Conservation (phyloP, 2,329 filamentous ascomycete genomes). For the Curvularia eragrostidis region DNA sequence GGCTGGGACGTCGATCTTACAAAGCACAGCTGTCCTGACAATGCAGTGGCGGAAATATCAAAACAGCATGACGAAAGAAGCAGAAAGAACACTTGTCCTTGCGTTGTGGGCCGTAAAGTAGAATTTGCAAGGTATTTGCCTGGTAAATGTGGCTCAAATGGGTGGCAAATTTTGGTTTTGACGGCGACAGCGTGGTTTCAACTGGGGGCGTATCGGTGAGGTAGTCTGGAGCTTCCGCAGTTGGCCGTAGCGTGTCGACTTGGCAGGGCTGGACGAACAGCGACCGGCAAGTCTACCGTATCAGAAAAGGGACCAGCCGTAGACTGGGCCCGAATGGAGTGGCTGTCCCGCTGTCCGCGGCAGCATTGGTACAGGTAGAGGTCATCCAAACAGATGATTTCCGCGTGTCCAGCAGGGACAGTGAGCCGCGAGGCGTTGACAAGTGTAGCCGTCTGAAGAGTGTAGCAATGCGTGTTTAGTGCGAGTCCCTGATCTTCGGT, state of each 20-base stretch:
- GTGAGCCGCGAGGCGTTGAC: neutral
- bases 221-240: slow-evolving; percentile 38
- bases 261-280: slow-evolving; percentile 25
- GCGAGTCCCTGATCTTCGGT: slow-evolving; percentile 23
- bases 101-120: neutral
- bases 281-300: slow-evolving; percentile 20
- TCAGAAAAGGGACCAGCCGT: slow-evolving; percentile 4
- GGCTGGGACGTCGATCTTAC: neutral
- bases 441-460: neutral
- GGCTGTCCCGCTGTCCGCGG: neutral
- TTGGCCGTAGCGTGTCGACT: slow-evolving; percentile 34
- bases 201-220: slow-evolving; percentile 31
- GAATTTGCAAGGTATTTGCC: neutral
- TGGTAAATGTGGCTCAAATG: slow-evolving; percentile 11
- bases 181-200: slow-evolving; percentile 19
- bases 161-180: slow-evolving; percentile 24
- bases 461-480: slow-evolving; percentile 5
- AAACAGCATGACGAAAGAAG: neutral
- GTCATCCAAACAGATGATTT: neutral
- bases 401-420: neutral
- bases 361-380: neutral
- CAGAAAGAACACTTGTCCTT: neutral
- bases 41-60: neutral
- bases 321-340: slow-evolving; percentile 4
- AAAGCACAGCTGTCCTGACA: neutral